Evolutionary conservation across 2,329 filamentous ascomycete genomes (phyloP).

Genomic region (Ceratocystis destructans): DNA sequence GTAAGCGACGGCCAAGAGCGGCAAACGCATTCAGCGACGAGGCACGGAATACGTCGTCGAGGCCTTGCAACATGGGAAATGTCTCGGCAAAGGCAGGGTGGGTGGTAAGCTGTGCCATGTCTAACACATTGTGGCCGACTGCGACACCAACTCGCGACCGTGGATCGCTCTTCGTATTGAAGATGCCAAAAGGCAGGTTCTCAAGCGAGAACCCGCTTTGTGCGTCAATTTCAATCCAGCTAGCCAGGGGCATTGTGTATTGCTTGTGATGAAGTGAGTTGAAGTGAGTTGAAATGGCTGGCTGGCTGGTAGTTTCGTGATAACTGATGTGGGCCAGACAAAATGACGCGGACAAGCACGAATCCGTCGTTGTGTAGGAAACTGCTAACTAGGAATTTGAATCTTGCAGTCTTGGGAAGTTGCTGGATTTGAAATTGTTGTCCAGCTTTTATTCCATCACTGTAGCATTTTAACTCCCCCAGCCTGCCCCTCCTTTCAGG

Average conservation of each 20-base stretch:
- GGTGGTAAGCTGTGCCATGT: constrained; percentile 32
- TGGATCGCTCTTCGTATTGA: constrained; percentile 41
- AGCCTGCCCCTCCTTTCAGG: not conserved
- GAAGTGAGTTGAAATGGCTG: not conserved
- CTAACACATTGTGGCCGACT: constrained; percentile 52
- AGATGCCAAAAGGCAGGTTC: constrained; percentile 65
- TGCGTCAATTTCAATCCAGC: constrained; percentile 23
- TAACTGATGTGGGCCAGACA: not conserved
- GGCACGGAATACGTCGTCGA: constrained; percentile 24
- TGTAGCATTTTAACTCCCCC: too few relatives aligned
- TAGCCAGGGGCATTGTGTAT: constrained; percentile 6
- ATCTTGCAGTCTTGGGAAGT: not conserved
- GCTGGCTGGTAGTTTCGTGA: not conserved
- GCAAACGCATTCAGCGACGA: constrained; percentile 57
- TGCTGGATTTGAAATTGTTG: not conserved
- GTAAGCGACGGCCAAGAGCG: constrained; percentile 49
- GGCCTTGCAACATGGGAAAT: constrained; percentile 10
- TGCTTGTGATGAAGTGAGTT: not conserved
- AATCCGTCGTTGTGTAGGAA: not conserved
- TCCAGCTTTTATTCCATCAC: not conserved
- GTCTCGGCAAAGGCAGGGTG: constrained; percentile 18
- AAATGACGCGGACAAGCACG: not conserved
- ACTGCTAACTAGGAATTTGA: not conserved
- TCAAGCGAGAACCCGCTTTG: constrained; percentile 46
- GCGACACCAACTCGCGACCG: constrained; percentile 51